Evolutionary conservation across 352 stramenopile genomes (phyloP), one percentile per base, ranked within the genome.

Genomic region (Thraustotheca clavata): DNA sequence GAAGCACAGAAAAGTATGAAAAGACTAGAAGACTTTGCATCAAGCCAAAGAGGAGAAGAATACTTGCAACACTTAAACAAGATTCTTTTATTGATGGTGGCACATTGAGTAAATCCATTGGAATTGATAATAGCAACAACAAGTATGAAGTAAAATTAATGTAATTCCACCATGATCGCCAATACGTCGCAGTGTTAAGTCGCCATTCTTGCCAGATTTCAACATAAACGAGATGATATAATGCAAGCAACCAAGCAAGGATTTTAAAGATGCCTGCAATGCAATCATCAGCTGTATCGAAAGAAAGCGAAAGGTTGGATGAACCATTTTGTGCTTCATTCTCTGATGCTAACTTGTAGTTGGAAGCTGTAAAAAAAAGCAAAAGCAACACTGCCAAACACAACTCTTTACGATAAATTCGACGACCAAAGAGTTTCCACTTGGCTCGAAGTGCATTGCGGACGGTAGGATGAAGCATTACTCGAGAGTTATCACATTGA

Each of bases 141-240:
- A 77, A 33, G 36, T 81, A 85, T 27, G 74, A 77, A 46, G 73
- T 73, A 14, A 85, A 60, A 67, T 85, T 74, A 49, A 85, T 66
- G 11, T 74, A 67, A 33, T 85, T 85, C 73, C 76, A 85, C 32
- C 79, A 60, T 4, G 76, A 85, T 27, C 71, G 71, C 74, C 74
- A 85, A 39, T 85, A 85, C 36, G 70, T 59, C 12, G 50, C 60
- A 4, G 60, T 67, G 31, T 83, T 71, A 9, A 75, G 72, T 6
- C 71, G 68, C 67, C 71, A 80, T 49, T 85, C 76, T 40, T 80
- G 77, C 61, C 75, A 80, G n/a, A 85, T 59, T 60, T 85, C 76
- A 46, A 85, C 76, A 49, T 82, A 85, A 5, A 79, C 40, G 31
- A 85, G 70, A 39, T 82, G 76, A 49, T 85, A 85, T 9, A 78